Base-by-base conservation (phyloP, 2,329 filamentous ascomycete species). In the Xylaria sp. region DNA sequence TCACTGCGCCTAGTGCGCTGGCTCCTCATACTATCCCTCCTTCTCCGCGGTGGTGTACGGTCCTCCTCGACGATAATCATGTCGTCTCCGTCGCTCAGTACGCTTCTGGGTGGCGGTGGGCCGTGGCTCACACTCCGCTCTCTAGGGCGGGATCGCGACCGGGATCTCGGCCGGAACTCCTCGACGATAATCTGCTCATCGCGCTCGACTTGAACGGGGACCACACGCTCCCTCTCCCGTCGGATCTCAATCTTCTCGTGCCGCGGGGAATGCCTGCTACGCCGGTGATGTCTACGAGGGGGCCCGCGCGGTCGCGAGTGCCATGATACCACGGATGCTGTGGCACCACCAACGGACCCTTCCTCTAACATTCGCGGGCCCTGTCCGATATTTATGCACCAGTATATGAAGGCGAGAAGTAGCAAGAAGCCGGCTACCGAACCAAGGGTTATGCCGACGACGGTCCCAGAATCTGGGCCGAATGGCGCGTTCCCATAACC, bases 401-500 rank as follows among this genome's bases (percentile, higher is more conserved):
- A 75, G 74, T 78, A 78, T 53, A 78, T 65, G 13, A 78, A 58
- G 64, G 65, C 74, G 25, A 79, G 68, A 37, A 78, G 51, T 0
- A 79, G 63, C 18, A 79, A 44, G 69, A 79, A 79, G 5, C 75
- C 78, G 86, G 27, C 88, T 83, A 71, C 81, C 61, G 79, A 84
- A 5, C 78, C 78, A 2, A 79, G 69, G 48, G 77, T 74, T 61
- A 84, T 77, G 76, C 76, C 75, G 73, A 78, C 76, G 18, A 83
- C 79, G 47, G 81, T 74, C 23, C 81, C 81, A 1, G 78, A 63
- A 21, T 67, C 65, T 12, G 77, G 78, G 0, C 77, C 77, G 63
- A 66, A 72, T 18, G 85, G 86, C 4, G 84, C 83, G 1, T 85
- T 84, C 35, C 83, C 78, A 69, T 78, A 78, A 48, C 73, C 74